These are phyloP conservation scores for Prunus padus DNA, from an alignment of 306 rosid genomes.

Conservation along the genomic window DNA sequence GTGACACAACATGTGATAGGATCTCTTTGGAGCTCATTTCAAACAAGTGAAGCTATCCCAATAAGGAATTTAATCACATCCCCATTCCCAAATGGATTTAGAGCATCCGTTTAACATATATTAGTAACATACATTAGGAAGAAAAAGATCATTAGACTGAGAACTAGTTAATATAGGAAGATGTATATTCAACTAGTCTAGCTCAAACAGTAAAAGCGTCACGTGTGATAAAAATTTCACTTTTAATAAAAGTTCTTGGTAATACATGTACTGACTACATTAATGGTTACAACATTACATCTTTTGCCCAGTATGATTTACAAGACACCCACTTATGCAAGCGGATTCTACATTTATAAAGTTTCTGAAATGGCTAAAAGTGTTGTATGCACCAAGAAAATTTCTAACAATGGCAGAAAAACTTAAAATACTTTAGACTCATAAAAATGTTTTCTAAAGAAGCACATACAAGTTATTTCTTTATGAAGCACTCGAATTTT, in stretches of 20 bases:
- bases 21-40: slow-evolving; percentile 6
- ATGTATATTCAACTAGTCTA: neutral
- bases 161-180: neutral
- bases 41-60: neutral
- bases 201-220: neutral
- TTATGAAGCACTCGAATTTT: too few relatives aligned
- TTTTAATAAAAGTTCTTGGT: neutral
- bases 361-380: too few relatives aligned
- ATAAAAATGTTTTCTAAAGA: too few relatives aligned
- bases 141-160: neutral
- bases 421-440: too few relatives aligned
- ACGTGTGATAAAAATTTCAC: neutral
- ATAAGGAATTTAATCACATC: neutral
- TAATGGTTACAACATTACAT: neutral
- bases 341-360: neutral
- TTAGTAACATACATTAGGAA: neutral
- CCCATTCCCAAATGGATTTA: neutral
- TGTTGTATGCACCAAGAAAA: too few relatives aligned
- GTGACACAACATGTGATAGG: slow-evolving; percentile 40
- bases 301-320: neutral
- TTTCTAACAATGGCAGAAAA: too few relatives aligned
- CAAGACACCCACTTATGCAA: neutral
- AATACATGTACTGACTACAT: neutral
- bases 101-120: too few relatives aligned
- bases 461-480: too few relatives aligned